Conservation (phyloP, 441 rosid genomes). For the Adansonia rubrostipa region DNA sequence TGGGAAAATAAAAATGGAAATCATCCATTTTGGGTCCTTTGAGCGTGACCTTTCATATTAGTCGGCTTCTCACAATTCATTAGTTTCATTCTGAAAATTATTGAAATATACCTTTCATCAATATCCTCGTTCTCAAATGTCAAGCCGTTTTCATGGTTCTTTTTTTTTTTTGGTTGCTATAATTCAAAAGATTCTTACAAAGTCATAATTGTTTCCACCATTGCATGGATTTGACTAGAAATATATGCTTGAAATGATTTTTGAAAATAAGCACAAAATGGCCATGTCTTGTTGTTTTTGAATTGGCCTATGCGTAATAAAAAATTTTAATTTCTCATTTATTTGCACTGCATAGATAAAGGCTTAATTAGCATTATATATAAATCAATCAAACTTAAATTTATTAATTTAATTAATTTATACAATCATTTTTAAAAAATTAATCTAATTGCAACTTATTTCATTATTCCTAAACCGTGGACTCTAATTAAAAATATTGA, state of each 20-base stretch:
- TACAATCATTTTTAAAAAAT: too few relatives aligned
- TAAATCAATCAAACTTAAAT: too few relatives aligned
- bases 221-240: neutral
- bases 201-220: conserved; percentile 23
- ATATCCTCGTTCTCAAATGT: neutral
- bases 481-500: too few relatives aligned
- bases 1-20: neutral
- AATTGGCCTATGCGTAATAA: neutral
- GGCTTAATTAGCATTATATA: too few relatives aligned
- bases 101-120: neutral
- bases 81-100: conserved; percentile 15
- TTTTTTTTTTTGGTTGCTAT: neutral
- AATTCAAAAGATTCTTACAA: conserved; percentile 22
- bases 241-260: neutral
- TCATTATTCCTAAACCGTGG: too few relatives aligned
- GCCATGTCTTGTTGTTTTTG: neutral
- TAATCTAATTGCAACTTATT: too few relatives aligned
- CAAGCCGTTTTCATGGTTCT: neutral
- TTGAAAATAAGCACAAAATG: neutral
- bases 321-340: neutral
- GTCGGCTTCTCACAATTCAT: neutral
- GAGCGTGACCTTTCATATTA: conserved; percentile 20
- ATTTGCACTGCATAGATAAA: too few relatives aligned
- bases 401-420: too few relatives aligned
- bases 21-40: neutral